Base-by-base conservation (phyloP, 257 asterid genomes). In the Datura wrightii region DNA sequence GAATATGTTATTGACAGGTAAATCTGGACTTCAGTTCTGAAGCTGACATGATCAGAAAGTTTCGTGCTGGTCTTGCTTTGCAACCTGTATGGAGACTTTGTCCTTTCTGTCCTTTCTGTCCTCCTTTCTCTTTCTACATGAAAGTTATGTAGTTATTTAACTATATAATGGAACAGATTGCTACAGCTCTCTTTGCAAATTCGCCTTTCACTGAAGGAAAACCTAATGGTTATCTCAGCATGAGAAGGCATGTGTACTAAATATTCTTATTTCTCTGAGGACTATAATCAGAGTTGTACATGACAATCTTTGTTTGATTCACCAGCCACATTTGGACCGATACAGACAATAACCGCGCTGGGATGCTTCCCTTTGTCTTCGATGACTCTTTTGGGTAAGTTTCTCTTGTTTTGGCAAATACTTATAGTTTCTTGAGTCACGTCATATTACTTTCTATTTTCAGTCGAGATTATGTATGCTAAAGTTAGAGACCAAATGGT, bases 301-400 rank as follows among this genome's bases (percentile, higher is more conserved):
- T 87, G 53, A 76, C 84, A 63, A n/a, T 39, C 53, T 88, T 84
- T 83, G 69, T 86, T 58, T 39, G 84, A 55, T 85, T 83, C 79
- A 59, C 83, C 97, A 97, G 99, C 90, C 99, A 95, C 84, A 95
- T 94, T 83, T 97, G 99, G 99, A 94, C 98, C 2, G 99, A 97
- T 89, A 97, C 99, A 55, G 99, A 97, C 89, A 93, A 90, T 60
- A 82, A 93, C 85, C 99, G 98, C 8, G 79, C 98, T 74, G 99
- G 99, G 90, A 95, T 97, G 98, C 98, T 97, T 86, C 99, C 99
- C n/a, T 95, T 97, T 80, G 99, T 97, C 82, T 97, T 97, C 90
- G 94, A 95, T 88, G 98, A 95, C 86, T 91, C 99, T 34, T 97
- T 97, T 87, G 98, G 99, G 99, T 97, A 89, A 78, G 95, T 65